phyloP scores from a whole-genome alignment of 331 rosid species.

The Quercus phellos region DNA sequence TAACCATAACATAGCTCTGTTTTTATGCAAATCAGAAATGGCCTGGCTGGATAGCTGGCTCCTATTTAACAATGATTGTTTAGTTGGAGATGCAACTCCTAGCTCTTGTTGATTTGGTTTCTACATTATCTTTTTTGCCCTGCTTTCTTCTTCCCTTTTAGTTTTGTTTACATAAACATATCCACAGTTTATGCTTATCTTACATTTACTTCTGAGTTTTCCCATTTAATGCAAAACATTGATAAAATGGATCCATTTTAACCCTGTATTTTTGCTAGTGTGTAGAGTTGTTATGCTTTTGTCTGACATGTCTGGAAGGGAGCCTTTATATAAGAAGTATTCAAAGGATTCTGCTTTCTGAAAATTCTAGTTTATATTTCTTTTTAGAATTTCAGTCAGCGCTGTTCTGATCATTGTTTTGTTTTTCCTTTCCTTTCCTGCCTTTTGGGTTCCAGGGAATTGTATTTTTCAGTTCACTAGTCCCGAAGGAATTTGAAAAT shows the following conservation, averaged over 20 bases:
- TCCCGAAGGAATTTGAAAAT: conserved; percentile 71
- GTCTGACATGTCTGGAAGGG: conserved; percentile 98
- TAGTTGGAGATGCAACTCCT: not conserved
- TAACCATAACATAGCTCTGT: not conserved
- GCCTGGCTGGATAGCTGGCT: not conserved
- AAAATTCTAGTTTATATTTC: not conserved
- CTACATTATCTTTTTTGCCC: not conserved
- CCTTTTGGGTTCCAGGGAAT: conserved; percentile 51
- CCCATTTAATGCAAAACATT: not conserved
- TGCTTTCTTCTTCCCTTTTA: not conserved
- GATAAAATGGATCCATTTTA: conserved; percentile 31
- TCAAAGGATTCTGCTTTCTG: conserved; percentile 21
- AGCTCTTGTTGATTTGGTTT: not conserved
- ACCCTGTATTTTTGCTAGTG: conserved; percentile 58
- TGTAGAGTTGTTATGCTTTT: conserved; percentile 90
- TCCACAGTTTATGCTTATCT: not conserved
- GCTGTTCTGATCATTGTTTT: conserved; percentile 20
- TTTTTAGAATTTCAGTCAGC: conserved; percentile 3
- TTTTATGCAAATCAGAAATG: not conserved
- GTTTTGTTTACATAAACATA: not conserved
- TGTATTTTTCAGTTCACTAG: conserved; percentile 76
- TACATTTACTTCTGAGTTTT: too few relatives aligned
- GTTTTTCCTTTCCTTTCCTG: conserved; percentile 1
- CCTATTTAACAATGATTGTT: not conserved
- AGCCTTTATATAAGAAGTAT: conserved; percentile 89